Evolutionary conservation across 2,329 filamentous ascomycete species (phyloP).

Genomic region (Monosporascus cannonballus): DNA sequence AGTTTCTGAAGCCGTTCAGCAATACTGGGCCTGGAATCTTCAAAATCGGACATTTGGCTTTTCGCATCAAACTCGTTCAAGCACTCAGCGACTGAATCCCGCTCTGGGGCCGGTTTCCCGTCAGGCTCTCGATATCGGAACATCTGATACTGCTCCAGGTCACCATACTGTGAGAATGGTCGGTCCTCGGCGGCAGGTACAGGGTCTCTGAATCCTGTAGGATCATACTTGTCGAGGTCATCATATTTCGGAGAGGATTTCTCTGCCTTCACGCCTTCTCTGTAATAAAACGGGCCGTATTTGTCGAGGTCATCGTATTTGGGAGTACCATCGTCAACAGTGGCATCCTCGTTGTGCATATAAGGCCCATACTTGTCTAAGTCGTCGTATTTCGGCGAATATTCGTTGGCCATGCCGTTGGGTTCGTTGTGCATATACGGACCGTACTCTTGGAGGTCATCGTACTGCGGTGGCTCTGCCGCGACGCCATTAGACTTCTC

Average conservation of each 20-base stretch:
- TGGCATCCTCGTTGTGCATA: constrained; percentile 27
- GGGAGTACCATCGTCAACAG: constrained; percentile 17
- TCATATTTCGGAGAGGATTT: constrained; percentile 26
- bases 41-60: constrained; percentile 6
- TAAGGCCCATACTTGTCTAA: constrained; percentile 33
- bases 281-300: constrained; percentile 26
- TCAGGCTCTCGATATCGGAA: constrained; percentile 31
- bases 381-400: constrained; percentile 26
- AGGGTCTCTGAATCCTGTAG: constrained; percentile 18
- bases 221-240: constrained; percentile 34
- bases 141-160: constrained; percentile 33
- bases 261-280: constrained; percentile 23
- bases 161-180: constrained; percentile 29
- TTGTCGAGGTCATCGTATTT: constrained; percentile 33
- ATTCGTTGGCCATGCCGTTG: constrained; percentile 1
- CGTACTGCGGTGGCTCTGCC: constrained; percentile 17
- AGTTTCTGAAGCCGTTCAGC: constrained; percentile 12
- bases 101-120: constrained; percentile 20
- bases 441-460: constrained; percentile 32
- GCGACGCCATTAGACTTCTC: constrained; percentile 16
- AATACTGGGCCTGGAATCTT: constrained; percentile 2
- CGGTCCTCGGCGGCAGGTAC: constrained; percentile 13
- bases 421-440: constrained; percentile 24
- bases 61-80: constrained; percentile 34
- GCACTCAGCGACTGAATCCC: constrained; percentile 28